Percentiles rank a stretch among this genome's conserved stretches.
Conservation (phyloP, 345 rosid species). For the Populus pruinosa region DNA sequence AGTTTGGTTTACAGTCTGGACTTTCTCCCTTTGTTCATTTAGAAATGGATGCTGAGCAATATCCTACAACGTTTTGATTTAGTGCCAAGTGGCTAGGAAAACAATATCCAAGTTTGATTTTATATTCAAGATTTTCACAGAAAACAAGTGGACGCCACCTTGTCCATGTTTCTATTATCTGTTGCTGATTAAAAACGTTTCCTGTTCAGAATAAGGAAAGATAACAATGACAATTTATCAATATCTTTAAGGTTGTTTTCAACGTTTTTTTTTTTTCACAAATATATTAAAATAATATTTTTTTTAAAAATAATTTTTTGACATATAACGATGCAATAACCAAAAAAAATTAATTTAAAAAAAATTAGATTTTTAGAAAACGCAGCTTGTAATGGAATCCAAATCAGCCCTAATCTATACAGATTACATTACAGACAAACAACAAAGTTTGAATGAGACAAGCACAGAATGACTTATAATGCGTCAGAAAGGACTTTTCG, state of each 20-base stretch:
- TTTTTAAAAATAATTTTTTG: too few relatives aligned
- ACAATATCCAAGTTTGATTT: not conserved
- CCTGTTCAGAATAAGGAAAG: not conserved
- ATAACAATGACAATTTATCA: too few relatives aligned
- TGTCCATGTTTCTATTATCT: not conserved
- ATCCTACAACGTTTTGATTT: not conserved
- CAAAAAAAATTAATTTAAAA: too few relatives aligned
- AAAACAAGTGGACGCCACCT: not conserved
- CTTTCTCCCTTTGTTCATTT: not conserved
- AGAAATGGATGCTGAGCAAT: not conserved
- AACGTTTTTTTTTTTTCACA: fast-evolving
- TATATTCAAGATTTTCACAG: not conserved
- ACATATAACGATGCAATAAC: too few relatives aligned
- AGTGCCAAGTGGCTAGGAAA: not conserved
- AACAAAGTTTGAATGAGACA: too few relatives aligned
- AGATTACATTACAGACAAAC: too few relatives aligned
- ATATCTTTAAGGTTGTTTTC: too few relatives aligned
- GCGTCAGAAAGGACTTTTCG: not conserved
- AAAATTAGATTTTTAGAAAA: too few relatives aligned
- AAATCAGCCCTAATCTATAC: too few relatives aligned
- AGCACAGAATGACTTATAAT: not conserved
- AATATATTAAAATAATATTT: too few relatives aligned
- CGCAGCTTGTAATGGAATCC: too few relatives aligned
- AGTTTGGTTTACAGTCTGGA: not conserved
- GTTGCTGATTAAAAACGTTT: not conserved